Conservation (phyloP, 805 yeast species). For the Clavispora fructus region DNA sequence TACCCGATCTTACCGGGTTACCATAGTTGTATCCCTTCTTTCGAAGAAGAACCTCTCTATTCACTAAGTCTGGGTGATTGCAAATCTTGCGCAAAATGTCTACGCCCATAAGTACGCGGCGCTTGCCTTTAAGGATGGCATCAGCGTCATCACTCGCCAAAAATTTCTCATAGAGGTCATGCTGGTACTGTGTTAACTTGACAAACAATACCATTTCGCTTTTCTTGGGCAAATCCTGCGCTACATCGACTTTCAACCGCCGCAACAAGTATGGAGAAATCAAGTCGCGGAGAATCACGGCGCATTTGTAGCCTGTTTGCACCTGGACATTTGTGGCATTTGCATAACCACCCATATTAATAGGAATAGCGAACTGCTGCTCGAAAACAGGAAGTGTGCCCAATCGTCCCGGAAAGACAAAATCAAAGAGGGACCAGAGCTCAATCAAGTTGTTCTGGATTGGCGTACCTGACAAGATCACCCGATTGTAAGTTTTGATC, state of each 20-base stretch:
- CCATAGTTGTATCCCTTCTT: slow-evolving; percentile 44
- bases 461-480: slow-evolving; percentile 93
- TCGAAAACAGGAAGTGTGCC: slow-evolving; percentile 96
- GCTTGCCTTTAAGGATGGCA: slow-evolving; percentile 66
- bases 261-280: slow-evolving; percentile 86
- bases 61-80: slow-evolving; percentile 87
- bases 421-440: slow-evolving; percentile 92
- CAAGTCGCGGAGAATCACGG: slow-evolving; percentile 80
- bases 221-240: slow-evolving; percentile 88
- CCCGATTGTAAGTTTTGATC: slow-evolving; percentile 74
- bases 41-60: slow-evolving; percentile 33
- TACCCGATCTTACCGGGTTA: slow-evolving; percentile 67
- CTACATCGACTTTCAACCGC: slow-evolving; percentile 89
- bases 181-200: slow-evolving; percentile 71
- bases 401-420: slow-evolving; percentile 87
- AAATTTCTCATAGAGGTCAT: slow-evolving; percentile 67
- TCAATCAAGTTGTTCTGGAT: slow-evolving; percentile 91
- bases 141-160: slow-evolving; percentile 69
- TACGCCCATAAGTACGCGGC: slow-evolving; percentile 84
- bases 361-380: slow-evolving; percentile 86
- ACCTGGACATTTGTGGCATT: slow-evolving; percentile 95
- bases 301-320: slow-evolving; percentile 94
- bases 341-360: slow-evolving; percentile 96
- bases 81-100: slow-evolving; percentile 88
- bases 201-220: slow-evolving; percentile 93